Percentiles rank a stretch among this genome's conserved stretches.
Evolutionary conservation across 495 filamentous ascomycete genomes (phyloP).

Genomic region (Chaetomidium leptoderma): DNA sequence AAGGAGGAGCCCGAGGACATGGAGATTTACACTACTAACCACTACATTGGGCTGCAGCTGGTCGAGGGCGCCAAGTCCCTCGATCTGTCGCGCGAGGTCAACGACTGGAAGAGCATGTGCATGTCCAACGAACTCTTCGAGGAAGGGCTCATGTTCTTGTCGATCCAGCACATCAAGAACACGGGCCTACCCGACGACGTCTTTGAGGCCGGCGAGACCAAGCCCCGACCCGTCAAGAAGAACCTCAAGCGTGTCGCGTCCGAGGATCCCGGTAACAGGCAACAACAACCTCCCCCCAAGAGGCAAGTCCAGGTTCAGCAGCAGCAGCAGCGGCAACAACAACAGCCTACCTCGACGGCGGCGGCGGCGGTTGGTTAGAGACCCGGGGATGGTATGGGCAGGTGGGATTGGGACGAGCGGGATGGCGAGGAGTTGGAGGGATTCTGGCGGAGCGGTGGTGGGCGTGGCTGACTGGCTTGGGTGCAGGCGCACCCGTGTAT

Average conservation of each 20-base stretch:
- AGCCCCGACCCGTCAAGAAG: constrained; percentile 60
- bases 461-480: neutral
- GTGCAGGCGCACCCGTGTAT: neutral
- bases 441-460: neutral
- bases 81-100: constrained; percentile 66
- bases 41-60: constrained; percentile 36
- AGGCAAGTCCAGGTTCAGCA: constrained; percentile 1
- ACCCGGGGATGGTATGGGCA: neutral
- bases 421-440: neutral
- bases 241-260: constrained; percentile 29
- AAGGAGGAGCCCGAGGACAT: constrained; percentile 17
- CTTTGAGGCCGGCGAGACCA: constrained; percentile 74
- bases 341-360: neutral
- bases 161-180: constrained; percentile 70
- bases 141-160: constrained; percentile 53
- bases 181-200: constrained; percentile 85
- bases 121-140: constrained; percentile 63
- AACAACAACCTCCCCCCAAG: constrained; percentile 4
- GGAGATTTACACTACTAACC: constrained; percentile 32
- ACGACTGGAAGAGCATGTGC: constrained; percentile 69
- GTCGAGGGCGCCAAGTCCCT: constrained; percentile 52
- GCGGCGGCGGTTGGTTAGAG: neutral
- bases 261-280: constrained; percentile 13
- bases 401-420: neutral
- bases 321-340: neutral